Percentiles rank a stretch among this genome's conserved stretches.
Evolutionary conservation across 2,329 filamentous ascomycete genomes (phyloP).

Genomic region (Claviceps sp.): DNA sequence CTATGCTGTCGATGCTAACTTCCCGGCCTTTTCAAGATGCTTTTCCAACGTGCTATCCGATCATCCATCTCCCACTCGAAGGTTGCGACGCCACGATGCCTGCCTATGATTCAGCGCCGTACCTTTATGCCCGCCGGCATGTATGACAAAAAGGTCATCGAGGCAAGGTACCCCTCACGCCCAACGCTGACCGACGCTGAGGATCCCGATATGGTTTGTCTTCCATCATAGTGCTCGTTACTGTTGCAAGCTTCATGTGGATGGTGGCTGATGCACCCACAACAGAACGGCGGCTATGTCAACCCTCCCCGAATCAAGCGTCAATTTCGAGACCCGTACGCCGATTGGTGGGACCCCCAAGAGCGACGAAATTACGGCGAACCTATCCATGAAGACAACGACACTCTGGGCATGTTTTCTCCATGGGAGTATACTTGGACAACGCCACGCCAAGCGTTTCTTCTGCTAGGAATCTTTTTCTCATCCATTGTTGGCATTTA

Average conservation of each 20-base stretch:
- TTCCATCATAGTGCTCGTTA: not conserved
- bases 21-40: conserved; percentile 34
- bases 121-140: conserved; percentile 39
- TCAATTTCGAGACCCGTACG: conserved; percentile 84
- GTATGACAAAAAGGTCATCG: conserved; percentile 31
- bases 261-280: conserved; percentile 13
- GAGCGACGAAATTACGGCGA: conserved; percentile 95
- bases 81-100: conserved; percentile 32
- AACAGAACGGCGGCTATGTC: conserved; percentile 70
- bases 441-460: conserved; percentile 53
- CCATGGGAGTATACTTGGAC: conserved; percentile 80
- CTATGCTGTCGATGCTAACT: not conserved
- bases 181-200: conserved; percentile 41
- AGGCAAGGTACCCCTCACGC: conserved; percentile 39
- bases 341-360: conserved; percentile 93
- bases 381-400: conserved; percentile 91
- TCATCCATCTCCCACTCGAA: conserved; percentile 30
- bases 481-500: conserved; percentile 47
- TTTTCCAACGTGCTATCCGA: conserved; percentile 45
- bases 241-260: not conserved
- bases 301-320: conserved; percentile 73
- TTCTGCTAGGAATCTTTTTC: conserved; percentile 58
- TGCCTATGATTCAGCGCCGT: conserved; percentile 43
- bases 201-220: conserved; percentile 52
- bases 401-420: conserved; percentile 80